Base-by-base conservation (phyloP, 106 monocot species). In the Xerophyta viscosa region DNA sequence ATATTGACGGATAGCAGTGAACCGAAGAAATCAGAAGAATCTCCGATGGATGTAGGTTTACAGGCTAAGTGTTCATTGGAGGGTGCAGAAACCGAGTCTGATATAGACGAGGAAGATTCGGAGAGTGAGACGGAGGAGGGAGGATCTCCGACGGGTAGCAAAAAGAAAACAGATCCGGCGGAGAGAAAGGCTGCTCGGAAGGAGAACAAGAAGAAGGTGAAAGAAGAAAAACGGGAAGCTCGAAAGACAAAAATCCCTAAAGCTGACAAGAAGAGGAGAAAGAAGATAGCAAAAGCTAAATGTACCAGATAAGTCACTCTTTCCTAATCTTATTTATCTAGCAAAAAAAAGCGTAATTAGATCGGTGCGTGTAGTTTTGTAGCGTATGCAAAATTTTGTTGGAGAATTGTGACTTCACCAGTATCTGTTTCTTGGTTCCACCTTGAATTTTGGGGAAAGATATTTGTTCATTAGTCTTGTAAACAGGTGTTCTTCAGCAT, bases 121-220 rank as follows among this genome's bases (percentile, higher is more conserved):
- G 43, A 29, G 22, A 61, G 56, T 10, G 77, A 68, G 13, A 69
- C 62, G 0, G 80, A 78, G 15, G 77, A 21, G 24, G 79, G 76
- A 22, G 53, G 18, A 49, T 51, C 50, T 2, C 20, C 6, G 7
- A 21, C 31, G 11, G 72, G 62, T 19, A 29, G 24, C 22, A 74
- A 58, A 26, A 31, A 43, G 0, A 81, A 76, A 58, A 28, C 63
- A 53, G 65, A 46, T 18, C 67, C 67, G 6, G 81, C 49, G 5
- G 76, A 88, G 39, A 89, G 39, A 33, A 88, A 58, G 60, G 71
- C 73, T 37, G 88, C 78, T 14, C 64, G 96, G 19, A 96, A 96
- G 33, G 85, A 94, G 60, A 67, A 96, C 51, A 96, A 96, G 70
- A 88, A 85, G 73, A 96, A 96, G 57, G 88, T 96, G 44, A 96